Evolutionary conservation across 2,329 filamentous ascomycete genomes (phyloP).

Genomic region (Xylogone sp.): DNA sequence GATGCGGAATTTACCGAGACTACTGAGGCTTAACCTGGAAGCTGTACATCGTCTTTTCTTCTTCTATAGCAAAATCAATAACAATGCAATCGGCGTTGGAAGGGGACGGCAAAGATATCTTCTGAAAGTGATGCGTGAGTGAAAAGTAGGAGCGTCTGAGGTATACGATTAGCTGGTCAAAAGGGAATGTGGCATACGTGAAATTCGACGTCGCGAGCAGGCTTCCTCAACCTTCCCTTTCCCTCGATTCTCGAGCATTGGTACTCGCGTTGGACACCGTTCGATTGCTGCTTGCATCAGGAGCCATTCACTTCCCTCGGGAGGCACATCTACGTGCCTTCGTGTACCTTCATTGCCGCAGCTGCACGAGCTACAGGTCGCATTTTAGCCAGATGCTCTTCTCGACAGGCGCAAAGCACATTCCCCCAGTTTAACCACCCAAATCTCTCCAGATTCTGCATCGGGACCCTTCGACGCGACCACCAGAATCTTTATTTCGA

Average conservation of each 20-base stretch:
- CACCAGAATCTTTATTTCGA: neutral
- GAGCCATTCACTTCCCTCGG: neutral
- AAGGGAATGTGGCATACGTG: neutral
- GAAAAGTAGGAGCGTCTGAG: slow-evolving; percentile 10
- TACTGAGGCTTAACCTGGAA: neutral
- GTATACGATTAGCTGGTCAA: slow-evolving; percentile 5
- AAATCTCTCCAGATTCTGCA: neutral
- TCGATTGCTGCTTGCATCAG: neutral
- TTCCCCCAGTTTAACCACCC: neutral
- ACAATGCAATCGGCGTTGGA: slow-evolving; percentile 18
- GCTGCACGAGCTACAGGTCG: neutral
- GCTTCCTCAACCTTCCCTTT: neutral
- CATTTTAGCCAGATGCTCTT: neutral
- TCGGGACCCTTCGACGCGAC: neutral
- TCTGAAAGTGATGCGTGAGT: slow-evolving; percentile 24
- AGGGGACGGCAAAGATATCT: slow-evolving; percentile 12
- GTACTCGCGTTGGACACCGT: neutral
- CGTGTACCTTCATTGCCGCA: neutral
- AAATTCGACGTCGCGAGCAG: neutral
- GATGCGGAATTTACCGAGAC: neutral
- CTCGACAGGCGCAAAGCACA: neutral
- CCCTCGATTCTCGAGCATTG: neutral
- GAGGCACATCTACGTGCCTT: neutral
- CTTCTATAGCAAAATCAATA: slow-evolving; percentile 23
- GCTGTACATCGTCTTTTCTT: neutral